Base-by-base conservation (phyloP, 306 rosid genomes). In the Hylodesmum podocarpum region DNA sequence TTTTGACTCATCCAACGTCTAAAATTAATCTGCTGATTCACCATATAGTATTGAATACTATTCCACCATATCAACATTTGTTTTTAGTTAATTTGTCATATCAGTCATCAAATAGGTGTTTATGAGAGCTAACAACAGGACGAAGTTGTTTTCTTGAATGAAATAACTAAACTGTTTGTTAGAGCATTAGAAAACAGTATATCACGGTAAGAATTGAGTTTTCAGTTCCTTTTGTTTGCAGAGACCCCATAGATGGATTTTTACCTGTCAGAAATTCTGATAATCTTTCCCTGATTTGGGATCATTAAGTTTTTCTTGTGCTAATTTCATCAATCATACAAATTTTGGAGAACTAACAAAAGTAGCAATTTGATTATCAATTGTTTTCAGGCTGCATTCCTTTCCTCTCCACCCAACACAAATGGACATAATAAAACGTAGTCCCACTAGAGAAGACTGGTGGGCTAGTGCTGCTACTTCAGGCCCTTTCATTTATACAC, bases 401-500 rank as follows among this genome's bases (percentile, higher is more conserved):
- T 88, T 92, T 87, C 99, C 99, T 71, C 87, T 88, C 80, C 98
- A 88, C 66, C 87, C 92, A 64, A 83, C 86, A 44, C 98, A 92
- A 82, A 80, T 92, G 87, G 97, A 92, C 86, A 95, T 95, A 75
- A 88, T 95, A 63, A 95, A 95, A 89, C 93, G 97, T 66, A 92
- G 87, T 83, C 84, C 90, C 3, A 88, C 88, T n/a, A 89, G 93
- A 84, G 96, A 86, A 89, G 97, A 95, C 77, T 95, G 99, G 98
- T 95, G 99, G 97, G 92, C 92, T 24, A 96, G 96, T 80, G 73
- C 96, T 75, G 97, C 97, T 59, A 89, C 96, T 74, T 84, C 99
- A 40, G 97, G 99, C 25, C 99, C 99, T 72, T 95, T 95, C 86
- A 95, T 95, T 69, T 95, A 95, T 77, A 92, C 98, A 7, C 99